Base-by-base conservation (phyloP, 208 protist species). In the Tetramitus jugosus region DNA sequence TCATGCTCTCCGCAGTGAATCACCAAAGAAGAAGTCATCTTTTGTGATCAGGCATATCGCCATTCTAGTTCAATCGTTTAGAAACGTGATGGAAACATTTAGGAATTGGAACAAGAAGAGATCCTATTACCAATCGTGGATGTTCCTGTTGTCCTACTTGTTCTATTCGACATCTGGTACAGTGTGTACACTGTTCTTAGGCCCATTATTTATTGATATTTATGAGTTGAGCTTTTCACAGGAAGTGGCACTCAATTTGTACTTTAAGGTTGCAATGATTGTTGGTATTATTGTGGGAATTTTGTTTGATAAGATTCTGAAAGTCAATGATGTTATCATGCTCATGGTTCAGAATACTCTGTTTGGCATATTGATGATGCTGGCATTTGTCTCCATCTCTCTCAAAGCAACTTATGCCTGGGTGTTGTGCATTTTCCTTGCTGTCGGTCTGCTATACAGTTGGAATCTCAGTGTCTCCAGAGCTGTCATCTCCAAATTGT, bases 201-300 rank as follows among this genome's bases (percentile, higher is more conserved):
- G 31, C 17, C 60, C 60, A 26, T n/a, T 65, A 17, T 65, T 65
- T 40, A 65, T 65, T 40, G 60, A 65, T 40, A 65, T 65, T 65
- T 65, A 65, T 40, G 8, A 65, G 13, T 65, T 65, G 14, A 20
- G 13, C 4, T 40, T 65, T 3, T n/a, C 35, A 40, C 60, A 65
- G 23, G 60, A 65, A 40, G 60, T 65, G 1, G 13, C 40, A 65
- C 40, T 65, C 13, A 65, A 65, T 17, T 39, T 65, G 7, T 65
- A 65, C 23, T 65, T 65, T 40, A 65, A 65, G 23, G 20, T 65
- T 65, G 60, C 60, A 6, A 65, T 65, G 60, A 33, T 65, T 40
- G 60, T n/a, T n/a, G 60, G 60, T 20, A 33, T 65, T 37, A 65
- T 65, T 65, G 60, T n/a, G 26, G 60, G 60, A 31, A 33, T 65